Base-by-base conservation (phyloP, 495 filamentous ascomycete species). In the Rhypophila decipiens region DNA sequence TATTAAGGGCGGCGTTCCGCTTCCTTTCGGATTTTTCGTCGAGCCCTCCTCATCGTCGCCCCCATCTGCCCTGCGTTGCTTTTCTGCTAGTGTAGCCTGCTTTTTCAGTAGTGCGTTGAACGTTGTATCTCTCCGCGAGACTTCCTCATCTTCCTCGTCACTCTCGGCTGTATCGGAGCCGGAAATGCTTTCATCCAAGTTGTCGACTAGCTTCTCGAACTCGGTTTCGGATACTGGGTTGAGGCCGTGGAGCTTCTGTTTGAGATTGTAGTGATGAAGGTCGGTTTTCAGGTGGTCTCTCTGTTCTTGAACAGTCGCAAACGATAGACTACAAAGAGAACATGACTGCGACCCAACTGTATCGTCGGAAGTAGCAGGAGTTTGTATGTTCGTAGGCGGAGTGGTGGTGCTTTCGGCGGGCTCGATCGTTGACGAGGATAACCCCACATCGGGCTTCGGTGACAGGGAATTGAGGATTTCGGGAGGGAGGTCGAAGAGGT, bases 251-350 rank as follows among this genome's bases (percentile, higher is more conserved):
- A 95, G 65, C 68, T 87, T 91, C 59, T 87, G 88, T 64, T 95
- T 96, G 40, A 96, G 62, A 61, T 98, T 98, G 65, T 96, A 97
- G 45, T 84, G 76, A 65, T 98, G 93, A 39, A 91, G 74, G 63
- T 98, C 93, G n/a, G 90, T 95, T 44, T 84, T 83, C 21, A 86
- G 80, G 70, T 98, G 93, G 43, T 77, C 74, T 37, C 86, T 79
- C 56, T 98, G 94, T 42, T 96, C 90, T 55, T 83, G 74, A 21
- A 95, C 80, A 21, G 71, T 84, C 21, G 65, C 53, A 55, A 87
- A 93, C 0, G 74, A 69, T 15, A 87, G 71, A 24, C 75, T 74
- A 67, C 93, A 98, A 13, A 97, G 80, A 3, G 83, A 77, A 59
- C 93, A 98, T 19, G 86, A 78, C 34, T 87, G 89, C 3, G 88